Conservation (phyloP, 1,284 basidiomycete genomes). For the Cryptococcus sp. region DNA sequence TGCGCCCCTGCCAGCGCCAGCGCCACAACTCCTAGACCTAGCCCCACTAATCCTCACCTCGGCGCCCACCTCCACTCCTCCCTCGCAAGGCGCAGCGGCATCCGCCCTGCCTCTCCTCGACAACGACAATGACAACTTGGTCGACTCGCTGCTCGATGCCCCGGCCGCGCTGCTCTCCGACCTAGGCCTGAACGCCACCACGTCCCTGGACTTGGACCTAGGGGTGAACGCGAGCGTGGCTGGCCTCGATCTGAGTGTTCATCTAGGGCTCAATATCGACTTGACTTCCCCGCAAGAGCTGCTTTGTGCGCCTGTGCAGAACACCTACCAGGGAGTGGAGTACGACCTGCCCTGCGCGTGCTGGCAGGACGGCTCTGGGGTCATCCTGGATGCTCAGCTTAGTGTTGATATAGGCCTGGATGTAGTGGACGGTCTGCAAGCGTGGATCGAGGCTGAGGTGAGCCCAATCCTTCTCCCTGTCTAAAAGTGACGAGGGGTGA, state of each 20-base stretch:
- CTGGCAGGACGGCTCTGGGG: slow-evolving; percentile 10
- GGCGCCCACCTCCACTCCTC: neutral
- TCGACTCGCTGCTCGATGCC: slow-evolving; percentile 1
- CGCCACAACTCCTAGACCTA: slow-evolving; percentile 8
- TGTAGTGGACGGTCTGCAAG: slow-evolving; percentile 20
- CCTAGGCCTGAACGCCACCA: slow-evolving; percentile 7
- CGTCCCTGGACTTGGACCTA: slow-evolving; percentile 7
- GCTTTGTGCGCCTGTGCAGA: slow-evolving; percentile 15
- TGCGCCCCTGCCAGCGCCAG: slow-evolving; percentile 10
- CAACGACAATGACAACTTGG: neutral
- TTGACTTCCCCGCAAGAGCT: slow-evolving; percentile 10
- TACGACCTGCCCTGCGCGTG: slow-evolving; percentile 26
- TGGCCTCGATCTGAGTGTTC: neutral
- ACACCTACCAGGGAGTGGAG: slow-evolving; percentile 5
- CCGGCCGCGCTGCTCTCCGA: neutral
- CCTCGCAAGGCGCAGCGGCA: neutral
- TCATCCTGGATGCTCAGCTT: slow-evolving; percentile 20
- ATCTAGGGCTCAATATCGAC: slow-evolving; percentile 16
- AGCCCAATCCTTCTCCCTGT: neutral
- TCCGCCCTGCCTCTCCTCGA: neutral
- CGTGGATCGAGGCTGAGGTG: slow-evolving; percentile 23
- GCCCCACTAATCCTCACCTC: neutral
- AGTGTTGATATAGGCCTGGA: slow-evolving; percentile 18
- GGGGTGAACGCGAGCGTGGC: neutral
- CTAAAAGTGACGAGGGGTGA: no score